Evolutionary conservation across 352 stramenopile genomes (phyloP).

Genomic region (Pythium sp.): DNA sequence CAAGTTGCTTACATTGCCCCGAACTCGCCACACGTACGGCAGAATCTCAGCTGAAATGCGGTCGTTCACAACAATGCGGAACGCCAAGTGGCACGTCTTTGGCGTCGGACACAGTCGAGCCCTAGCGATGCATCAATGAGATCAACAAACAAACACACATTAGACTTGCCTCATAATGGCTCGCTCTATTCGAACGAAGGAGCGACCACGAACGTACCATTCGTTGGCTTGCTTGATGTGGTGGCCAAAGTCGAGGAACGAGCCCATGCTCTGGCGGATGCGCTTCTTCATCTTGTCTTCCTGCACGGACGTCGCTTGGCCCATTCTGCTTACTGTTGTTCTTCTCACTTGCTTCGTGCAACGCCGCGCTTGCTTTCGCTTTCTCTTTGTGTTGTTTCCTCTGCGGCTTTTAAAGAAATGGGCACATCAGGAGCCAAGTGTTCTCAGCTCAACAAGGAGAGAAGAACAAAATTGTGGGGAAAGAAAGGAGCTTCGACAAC

Average conservation of each 20-base stretch:
- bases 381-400: neutral
- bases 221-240: constrained; percentile 78
- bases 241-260: constrained; percentile 65
- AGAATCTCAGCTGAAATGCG: constrained; percentile 58
- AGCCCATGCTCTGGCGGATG: constrained; percentile 62
- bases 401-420: constrained; percentile 19
- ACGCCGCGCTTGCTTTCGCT: neutral
- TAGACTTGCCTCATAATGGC: neutral
- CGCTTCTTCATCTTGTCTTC: constrained; percentile 79
- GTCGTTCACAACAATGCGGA: constrained; percentile 69
- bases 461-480: constrained; percentile 7
- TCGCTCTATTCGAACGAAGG: constrained; percentile 3
- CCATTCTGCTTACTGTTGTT: constrained; percentile 31
- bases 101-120: constrained; percentile 65
- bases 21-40: constrained; percentile 70
- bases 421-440: neutral
- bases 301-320: constrained; percentile 60
- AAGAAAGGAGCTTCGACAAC: constrained; percentile 13
- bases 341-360: neutral
- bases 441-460: constrained; percentile 5
- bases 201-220: constrained; percentile 37
- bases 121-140: constrained; percentile 23
- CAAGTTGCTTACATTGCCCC: constrained; percentile 45
- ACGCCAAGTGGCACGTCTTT: constrained; percentile 73
- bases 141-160: neutral